These are phyloP conservation scores for Neurospora sp. DNA, from an alignment of 495 filamentous ascomycete genomes.

Conservation along the genomic window DNA sequence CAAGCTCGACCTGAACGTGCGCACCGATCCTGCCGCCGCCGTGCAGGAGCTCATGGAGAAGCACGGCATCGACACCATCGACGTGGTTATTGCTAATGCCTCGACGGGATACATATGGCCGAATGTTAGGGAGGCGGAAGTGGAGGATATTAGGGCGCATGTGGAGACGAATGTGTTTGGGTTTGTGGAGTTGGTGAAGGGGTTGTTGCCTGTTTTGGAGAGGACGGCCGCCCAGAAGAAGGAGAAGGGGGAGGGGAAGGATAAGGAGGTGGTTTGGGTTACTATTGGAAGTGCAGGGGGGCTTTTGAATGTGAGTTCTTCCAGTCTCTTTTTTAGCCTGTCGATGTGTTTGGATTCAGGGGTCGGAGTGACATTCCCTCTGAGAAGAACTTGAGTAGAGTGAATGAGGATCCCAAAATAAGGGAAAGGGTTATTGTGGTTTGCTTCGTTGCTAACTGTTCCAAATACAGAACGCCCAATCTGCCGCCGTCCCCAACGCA, in stretches of 20 bases:
- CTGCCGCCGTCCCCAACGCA: constrained; percentile 18
- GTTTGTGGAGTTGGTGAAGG: constrained; percentile 5
- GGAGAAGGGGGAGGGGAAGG: neutral
- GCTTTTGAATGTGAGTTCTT: constrained; percentile 14
- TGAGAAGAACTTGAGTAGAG: neutral
- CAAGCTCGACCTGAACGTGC: constrained; percentile 18
- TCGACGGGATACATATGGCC: constrained; percentile 18
- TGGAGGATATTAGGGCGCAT: constrained; percentile 21
- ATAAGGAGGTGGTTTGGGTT: constrained; percentile 20
- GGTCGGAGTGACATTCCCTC: neutral
- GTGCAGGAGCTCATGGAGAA: constrained; percentile 6
- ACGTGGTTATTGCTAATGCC: constrained; percentile 24
- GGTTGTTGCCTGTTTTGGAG: neutral
- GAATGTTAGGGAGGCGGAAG: constrained; percentile 20
- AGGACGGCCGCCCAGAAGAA: neutral
- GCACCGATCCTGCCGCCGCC: constrained; percentile 11
- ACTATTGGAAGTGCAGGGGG: constrained; percentile 23
- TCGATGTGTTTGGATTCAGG: neutral
- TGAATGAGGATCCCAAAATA: neutral
- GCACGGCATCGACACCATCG: constrained; percentile 19
- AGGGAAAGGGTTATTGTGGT: neutral
- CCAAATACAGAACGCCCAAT: neutral
- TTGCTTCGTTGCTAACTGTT: neutral
- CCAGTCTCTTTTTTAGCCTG: no score
- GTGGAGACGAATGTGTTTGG: constrained; percentile 21